Evolutionary conservation across 2,329 filamentous ascomycete genomes (phyloP), one percentile per base, ranked within the genome.

Genomic region (Nemania serpens): DNA sequence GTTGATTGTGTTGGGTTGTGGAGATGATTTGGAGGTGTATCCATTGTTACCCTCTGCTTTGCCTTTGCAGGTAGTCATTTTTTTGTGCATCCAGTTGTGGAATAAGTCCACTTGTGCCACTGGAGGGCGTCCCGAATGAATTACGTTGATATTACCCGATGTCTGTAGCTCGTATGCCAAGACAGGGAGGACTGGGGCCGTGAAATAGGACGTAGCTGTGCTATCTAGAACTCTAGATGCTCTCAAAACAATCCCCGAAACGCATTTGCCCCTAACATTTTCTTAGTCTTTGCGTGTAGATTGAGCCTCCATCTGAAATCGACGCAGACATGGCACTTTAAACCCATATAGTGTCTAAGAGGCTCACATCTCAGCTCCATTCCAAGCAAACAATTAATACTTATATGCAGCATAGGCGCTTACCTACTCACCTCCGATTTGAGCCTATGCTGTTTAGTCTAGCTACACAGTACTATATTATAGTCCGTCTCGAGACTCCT

Each of bases 141-240:
- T 54, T 45, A 18, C 49, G 47, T 54, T 22, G 20, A 56, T 46
- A 60, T 60, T 39, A 18, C 22, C 43, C 18, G 37, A 39, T 54
- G 11, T n/a, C 22, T 11, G 7, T 15, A 18, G 43, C 20, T 7
- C 42, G 33, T 53, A 34, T 52, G 22, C 13, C 36, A 17, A 15
- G 22, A 33, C 18, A 49, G 50, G 29, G 33, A 36, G 41, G 20
- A 55, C 22, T 12, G 55, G 18, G 45, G 11, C 13, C 29, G 13
- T 10, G 46, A 36, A n/a, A 54, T 49, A 7, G 29, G 25, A 49
- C 18, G 36, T 43, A 47, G 50, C 51, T 48, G 47, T 52, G 41
- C 55, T 22, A 15, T 45, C n/a, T 50, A 18, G 29, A n/a, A n/a
- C n/a, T 53, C 20, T 39, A 47, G 46, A 50, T 55, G 25, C 13